phyloP scores from a whole-genome alignment of 208 protist species.

The Dictyostelium gargantuum region DNA sequence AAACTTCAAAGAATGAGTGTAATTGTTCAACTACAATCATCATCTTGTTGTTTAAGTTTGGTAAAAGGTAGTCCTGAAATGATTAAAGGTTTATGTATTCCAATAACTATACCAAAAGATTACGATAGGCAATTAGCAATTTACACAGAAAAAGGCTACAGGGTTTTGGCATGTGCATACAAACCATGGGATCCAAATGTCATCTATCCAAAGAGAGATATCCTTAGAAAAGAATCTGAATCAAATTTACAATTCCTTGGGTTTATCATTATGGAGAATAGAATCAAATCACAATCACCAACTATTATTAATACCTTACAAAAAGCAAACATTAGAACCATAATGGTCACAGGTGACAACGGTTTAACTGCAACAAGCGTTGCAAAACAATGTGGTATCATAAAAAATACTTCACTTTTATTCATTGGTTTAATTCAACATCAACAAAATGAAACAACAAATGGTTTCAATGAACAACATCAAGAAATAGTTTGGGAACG shows the following conservation, averaged over 20 bases:
- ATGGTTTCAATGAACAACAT: background rate
- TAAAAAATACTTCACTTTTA: background rate
- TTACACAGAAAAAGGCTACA: constrained; percentile 80
- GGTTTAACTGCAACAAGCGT: constrained; percentile 77
- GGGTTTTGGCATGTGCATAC: constrained; percentile 79
- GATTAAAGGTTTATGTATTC: constrained; percentile 74
- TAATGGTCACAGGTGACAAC: constrained; percentile 85
- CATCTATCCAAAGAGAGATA: background rate
- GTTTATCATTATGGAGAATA: constrained; percentile 86
- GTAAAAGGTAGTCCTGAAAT: constrained; percentile 86
- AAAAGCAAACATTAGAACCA: constrained; percentile 70
- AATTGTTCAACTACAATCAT: background rate
- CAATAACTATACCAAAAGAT: constrained; percentile 75
- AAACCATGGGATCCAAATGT: background rate
- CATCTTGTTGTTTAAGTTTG: background rate
- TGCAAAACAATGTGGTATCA: constrained; percentile 64
- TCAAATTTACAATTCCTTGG: constrained; percentile 80
- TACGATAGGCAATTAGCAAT: constrained; percentile 58
- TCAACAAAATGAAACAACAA: background rate
- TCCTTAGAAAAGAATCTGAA: constrained; percentile 68
- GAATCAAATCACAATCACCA: constrained; percentile 79
- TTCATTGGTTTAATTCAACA: constrained; percentile 2
- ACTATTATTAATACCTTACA: constrained; percentile 68
- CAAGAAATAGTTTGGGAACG: background rate
- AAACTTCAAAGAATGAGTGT: constrained; percentile 82